Conservation (phyloP, 1,284 basidiomycete species). For the Ceratobasidium sp. region DNA sequence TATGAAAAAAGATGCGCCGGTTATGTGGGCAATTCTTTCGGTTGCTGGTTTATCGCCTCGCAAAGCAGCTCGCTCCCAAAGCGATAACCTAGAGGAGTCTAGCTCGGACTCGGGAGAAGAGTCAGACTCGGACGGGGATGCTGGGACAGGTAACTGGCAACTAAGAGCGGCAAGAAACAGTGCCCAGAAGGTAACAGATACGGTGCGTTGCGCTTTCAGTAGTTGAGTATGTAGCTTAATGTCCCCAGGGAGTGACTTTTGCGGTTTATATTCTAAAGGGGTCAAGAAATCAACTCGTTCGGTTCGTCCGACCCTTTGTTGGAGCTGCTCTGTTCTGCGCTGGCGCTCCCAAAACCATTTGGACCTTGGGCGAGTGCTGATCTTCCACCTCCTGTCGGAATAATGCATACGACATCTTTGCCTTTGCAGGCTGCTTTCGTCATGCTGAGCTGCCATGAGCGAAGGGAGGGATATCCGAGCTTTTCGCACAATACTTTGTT, state of each 20-base stretch:
- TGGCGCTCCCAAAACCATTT: neutral
- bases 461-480: neutral
- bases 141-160: neutral
- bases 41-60: neutral
- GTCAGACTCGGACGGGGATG: neutral
- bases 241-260: neutral
- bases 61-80: neutral
- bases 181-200: neutral
- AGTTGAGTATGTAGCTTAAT: neutral
- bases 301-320: neutral
- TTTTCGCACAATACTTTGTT: neutral
- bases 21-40: neutral
- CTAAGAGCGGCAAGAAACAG: neutral
- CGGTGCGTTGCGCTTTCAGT: neutral
- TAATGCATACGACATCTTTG: neutral
- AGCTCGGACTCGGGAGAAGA: neutral
- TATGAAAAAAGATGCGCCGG: neutral
- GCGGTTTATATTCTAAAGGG: neutral
- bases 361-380: constrained; percentile 4
- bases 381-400: neutral
- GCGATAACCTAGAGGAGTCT: no score
- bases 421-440: neutral
- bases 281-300: neutral
- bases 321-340: neutral
- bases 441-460: neutral